Evolutionary conservation across 2,329 filamentous ascomycete genomes (phyloP), one percentile per base, ranked within the genome.

Genomic region (Truncatella angustata): DNA sequence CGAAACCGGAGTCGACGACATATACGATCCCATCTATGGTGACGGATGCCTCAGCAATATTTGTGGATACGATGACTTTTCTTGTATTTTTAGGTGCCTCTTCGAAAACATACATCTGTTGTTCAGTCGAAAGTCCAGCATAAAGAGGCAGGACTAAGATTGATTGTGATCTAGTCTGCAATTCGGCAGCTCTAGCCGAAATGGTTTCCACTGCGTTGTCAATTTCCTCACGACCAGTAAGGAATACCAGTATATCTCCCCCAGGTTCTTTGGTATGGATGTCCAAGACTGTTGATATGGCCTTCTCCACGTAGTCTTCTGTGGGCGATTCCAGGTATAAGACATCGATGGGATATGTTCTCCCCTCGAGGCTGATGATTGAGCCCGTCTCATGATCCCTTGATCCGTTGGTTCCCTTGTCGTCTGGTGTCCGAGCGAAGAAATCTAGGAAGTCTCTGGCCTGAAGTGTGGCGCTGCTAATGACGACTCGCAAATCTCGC

Each of bases 101-200:
- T 61, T 96, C 91, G 66, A 97, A 97, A 36, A 97, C 88, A 58
- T 92, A 92, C 84, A 96, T 93, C 66, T 97, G 94, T 63, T 97
- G 86, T 58, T 97, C 92, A 7, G 88, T 91, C 2, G 91, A 84
- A 5, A 97, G 79, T 2, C 93, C 94, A 4, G 94, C 91, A 66
- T 95, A 97, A 0, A 97, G 79, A 1, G 93, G 92, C 7, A 97
- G 71, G 4, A 88, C 78, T 54, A 89, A 77, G 6, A 96, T 73
- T 20, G 76, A 74, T 56, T 81, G 78, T 10, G 81, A 75, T 45
- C 79, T 77, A 3, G 82, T 73, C 26, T 82, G 79, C 21, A 92
- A 76, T 42, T 83, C 79, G 9, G 77, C 78, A 30, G 87, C 78
- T 35, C 86, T 85, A 59, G 96, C 90, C 1, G 86, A 81, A 28